Evolutionary conservation across 345 rosid species (phyloP), one percentile per base, ranked within the genome.

Genomic region (Aquilaria sinensis): DNA sequence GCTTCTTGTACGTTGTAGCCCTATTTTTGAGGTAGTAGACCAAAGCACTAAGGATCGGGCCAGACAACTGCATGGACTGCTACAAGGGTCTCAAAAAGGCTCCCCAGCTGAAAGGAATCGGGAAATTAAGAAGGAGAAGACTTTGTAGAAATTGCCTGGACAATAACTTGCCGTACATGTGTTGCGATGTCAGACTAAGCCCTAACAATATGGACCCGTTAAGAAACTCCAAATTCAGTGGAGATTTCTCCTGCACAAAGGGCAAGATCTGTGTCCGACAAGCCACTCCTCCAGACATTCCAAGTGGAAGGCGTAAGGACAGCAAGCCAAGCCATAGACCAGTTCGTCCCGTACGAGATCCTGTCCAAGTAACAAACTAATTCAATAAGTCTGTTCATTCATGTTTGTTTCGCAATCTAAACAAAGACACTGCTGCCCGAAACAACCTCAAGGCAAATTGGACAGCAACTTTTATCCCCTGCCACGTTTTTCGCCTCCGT

Each of bases 361-460:
- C 83, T 79, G 80, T 10, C 53, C 53, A 53, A 62, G 32, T 56
- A 3, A 14, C 1, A 32, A 57, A 12, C 41, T 7, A 11, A 16
- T 15, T 48, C 34, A n/a, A 23, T 23, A 23, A 30, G 30, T 13
- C 10, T 29, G 31, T 23, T 23, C 12, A 53, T 11, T 0, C 5
- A 58, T 34, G 10, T 13, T 30, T 58, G 8, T 43, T 58, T 33
- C 7, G 15, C 45, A 5, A 55, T n/a, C 8, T 53, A 43, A 43
- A 52, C 52, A 43, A 8, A 30, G 12, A 53, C 29, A 51, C 10
- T 23, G 14, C 14, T 53, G 30, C 50, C 2, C 9, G 13, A 13
- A 58, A 47, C 23, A 48, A 80, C 81, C 84, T 77, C 78, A 29
- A 80, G 85, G 66, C 85, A 80, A 53, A 80, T 65, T 2, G 81